Base-by-base conservation (phyloP, 1,284 basidiomycete species). In the Paramarasmius palmivorus region DNA sequence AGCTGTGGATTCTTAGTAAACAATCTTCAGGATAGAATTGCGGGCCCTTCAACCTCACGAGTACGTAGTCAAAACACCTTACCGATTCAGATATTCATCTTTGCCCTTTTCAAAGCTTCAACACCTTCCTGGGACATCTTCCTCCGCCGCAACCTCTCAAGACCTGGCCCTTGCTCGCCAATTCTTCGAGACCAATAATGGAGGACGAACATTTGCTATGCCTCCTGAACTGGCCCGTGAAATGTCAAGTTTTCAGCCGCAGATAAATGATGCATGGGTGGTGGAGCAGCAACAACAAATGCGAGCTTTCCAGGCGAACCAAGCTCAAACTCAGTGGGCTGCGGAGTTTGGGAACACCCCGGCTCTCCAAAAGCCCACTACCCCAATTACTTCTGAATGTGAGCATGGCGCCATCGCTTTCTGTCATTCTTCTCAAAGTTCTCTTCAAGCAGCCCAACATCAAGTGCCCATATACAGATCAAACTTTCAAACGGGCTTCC, bases 161-260 rank as follows among this genome's bases (percentile, higher is more conserved):
- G 90, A 92, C 67, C 66, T 84, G 46, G 78, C 82, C n/a, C 79
- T 90, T 61, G 90, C 90, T 23, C 83, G 85, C 37, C 88, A 89
- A 57, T 92, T 92, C 69, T 92, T 92, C 63, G 80, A 86, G 53
- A 71, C 70, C 22, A 73, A 72, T 52, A 61, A 68, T 40, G 58
- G 65, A 32, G 47, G 10, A 17, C 47, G 40, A 57, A 68, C 60
- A 58, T 66, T 74, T 34, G 60, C 68, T 19, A 63, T 67, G 37
- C 73, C 71, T n/a, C 61, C 66, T 1, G 75, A 79, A 32, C 60
- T 81, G 40, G 63, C 72, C 17, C 72, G 70, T 2, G 71, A 75
- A 42, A 61, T 66, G 26, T 59, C 47, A 36, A 66, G 63, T 19
- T 55, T 58, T 19, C 60, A 53, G 10, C 59, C 64, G 19, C 64